Conservation (phyloP, 2,329 filamentous ascomycete species). For the Phyllosticta paracitricarpa region DNA sequence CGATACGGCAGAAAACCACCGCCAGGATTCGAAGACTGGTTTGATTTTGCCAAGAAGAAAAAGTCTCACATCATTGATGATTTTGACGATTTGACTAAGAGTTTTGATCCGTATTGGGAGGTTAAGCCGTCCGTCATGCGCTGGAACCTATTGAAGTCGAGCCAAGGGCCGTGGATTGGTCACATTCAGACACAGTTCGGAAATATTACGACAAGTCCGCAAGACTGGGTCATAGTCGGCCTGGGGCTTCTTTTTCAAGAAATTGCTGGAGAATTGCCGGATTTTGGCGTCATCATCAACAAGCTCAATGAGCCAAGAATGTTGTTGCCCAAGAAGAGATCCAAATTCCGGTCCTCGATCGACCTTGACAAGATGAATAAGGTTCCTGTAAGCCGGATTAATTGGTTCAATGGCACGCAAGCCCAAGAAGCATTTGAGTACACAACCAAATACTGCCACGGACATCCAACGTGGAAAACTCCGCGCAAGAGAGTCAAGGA, state of each 20-base stretch:
- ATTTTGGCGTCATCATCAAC: not conserved
- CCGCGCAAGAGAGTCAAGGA: not conserved
- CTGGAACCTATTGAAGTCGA: not conserved
- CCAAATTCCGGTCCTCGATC: not conserved
- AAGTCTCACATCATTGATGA: constrained; percentile 42
- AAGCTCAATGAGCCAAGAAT: not conserved
- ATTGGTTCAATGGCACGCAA: not conserved
- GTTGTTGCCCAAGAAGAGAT: not conserved
- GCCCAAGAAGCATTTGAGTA: not conserved
- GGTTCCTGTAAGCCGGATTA: not conserved
- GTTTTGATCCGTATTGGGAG: constrained; percentile 33
- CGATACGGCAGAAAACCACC: constrained; percentile 38
- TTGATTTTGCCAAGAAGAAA: constrained; percentile 30
- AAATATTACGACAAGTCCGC: not conserved
- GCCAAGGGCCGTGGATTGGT: not conserved
- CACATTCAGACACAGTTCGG: not conserved
- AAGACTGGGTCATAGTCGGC: not conserved
- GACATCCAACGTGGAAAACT: constrained; percentile 2
- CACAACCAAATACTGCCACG: not conserved
- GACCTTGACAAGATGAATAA: not conserved
- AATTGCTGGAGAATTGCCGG: not conserved
- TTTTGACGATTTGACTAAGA: constrained; percentile 36
- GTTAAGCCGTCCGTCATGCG: constrained; percentile 18
- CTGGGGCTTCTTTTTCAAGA: not conserved
- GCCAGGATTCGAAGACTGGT: constrained; percentile 39